Base-by-base conservation (phyloP, 805 yeast genomes). In the Saccharomyces mikatae region DNA sequence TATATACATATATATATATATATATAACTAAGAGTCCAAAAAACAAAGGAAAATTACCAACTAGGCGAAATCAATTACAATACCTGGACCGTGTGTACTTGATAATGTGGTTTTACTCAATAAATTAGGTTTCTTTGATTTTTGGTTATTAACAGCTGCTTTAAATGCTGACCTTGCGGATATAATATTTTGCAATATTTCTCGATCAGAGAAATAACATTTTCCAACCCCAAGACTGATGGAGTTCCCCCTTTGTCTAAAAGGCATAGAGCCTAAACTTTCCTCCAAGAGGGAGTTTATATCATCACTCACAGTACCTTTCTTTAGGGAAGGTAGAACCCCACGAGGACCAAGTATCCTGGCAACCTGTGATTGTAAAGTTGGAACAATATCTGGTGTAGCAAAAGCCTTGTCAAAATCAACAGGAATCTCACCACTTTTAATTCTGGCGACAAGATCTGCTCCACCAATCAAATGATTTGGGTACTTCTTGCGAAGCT, bases 261-360 rank as follows among this genome's bases (percentile, higher is more conserved):
- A 89, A 17, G 89, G 84, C 62, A 82, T 76, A 46, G 87, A 80
- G 30, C 94, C 94, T 47, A 82, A 71, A 50, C 83, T 81, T 8
- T 75, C 72, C 41, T 70, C 64, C 56, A 91, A 76, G 55, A 85
- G 71, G 6, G 69, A 68, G 22, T 73, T 74, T 30, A 89, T 72
- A 62, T 89, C 82, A n/a, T 80, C 79, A 0, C 86, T 74, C 8
- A 92, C 94, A 1, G 97, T 90, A 17, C 96, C 96, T 66, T 83
- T 86, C 73, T 89, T 90, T 13, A 80, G 83, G 47, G 80, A 79
- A 49, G 99, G 98, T 87, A 91, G 85, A 61, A 94, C 77, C 26
- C 96, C 96, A 64, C 78, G 82, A 31, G 96, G 96, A 55, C 98
- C 98, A 62, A 94, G 77, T 10, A 79, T 74, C 64, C 90, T 81